Evolutionary conservation across 2,329 filamentous ascomycete genomes (phyloP).

Genomic region (Fusarium neocosmosporiellum): DNA sequence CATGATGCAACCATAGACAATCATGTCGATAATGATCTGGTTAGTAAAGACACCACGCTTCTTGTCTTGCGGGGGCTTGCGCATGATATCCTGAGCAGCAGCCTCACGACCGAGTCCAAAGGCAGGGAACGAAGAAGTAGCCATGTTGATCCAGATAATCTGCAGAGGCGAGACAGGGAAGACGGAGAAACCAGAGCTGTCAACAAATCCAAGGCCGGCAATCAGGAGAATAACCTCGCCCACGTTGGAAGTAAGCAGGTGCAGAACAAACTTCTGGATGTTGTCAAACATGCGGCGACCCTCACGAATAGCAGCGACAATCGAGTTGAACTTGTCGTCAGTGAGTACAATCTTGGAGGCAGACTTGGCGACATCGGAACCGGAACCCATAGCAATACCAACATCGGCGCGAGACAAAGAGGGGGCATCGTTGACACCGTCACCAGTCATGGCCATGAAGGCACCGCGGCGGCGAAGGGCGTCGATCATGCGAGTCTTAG

Average conservation of each 20-base stretch:
- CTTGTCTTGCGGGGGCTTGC: slow-evolving; percentile 79
- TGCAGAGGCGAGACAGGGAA: slow-evolving; percentile 88
- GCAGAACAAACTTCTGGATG: slow-evolving; percentile 88
- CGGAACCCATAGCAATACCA: slow-evolving; percentile 91
- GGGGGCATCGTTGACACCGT: slow-evolving; percentile 88
- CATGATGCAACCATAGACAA: slow-evolving; percentile 84
- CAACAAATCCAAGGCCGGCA: slow-evolving; percentile 85
- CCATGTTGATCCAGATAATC: slow-evolving; percentile 95
- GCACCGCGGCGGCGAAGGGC: slow-evolving; percentile 80
- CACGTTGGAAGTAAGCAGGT: slow-evolving; percentile 83
- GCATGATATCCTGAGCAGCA: slow-evolving; percentile 81
- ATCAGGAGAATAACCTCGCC: slow-evolving; percentile 85
- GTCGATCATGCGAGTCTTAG: slow-evolving; percentile 92
- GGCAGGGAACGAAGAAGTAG: slow-evolving; percentile 87
- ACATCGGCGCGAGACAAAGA: slow-evolving; percentile 85
- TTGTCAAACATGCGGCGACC: slow-evolving; percentile 89
- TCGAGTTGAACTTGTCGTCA: slow-evolving; percentile 89
- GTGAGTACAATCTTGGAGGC: slow-evolving; percentile 85
- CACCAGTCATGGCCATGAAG: slow-evolving; percentile 89
- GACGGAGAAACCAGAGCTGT: slow-evolving; percentile 76
- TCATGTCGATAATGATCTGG: slow-evolving; percentile 82
- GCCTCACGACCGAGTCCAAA: slow-evolving; percentile 87
- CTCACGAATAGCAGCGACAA: slow-evolving; percentile 84
- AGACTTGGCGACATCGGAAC: slow-evolving; percentile 87
- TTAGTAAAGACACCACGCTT: slow-evolving; percentile 78